Conservation (phyloP, 2,329 filamentous ascomycete species). For the Dactylellina parvicollis region DNA sequence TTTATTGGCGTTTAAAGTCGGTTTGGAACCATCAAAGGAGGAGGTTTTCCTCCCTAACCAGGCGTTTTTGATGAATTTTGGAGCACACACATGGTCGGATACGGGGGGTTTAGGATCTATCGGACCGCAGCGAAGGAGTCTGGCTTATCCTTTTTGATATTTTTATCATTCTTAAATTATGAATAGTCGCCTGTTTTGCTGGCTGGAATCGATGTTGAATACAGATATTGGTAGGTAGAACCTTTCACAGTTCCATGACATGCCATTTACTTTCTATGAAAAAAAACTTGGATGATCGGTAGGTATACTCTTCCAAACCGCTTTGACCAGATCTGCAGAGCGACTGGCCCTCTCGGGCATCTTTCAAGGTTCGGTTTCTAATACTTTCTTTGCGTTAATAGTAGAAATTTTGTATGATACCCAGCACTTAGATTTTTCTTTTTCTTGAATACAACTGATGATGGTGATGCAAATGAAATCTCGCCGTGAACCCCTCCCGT, state of each 20-base stretch:
- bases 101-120: not conserved
- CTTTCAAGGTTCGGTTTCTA: too few relatives aligned
- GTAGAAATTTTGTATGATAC: constrained; percentile 26
- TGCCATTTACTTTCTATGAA: not conserved
- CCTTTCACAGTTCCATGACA: not conserved
- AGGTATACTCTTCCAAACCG: too few relatives aligned
- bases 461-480: not conserved
- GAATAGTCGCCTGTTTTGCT: not conserved
- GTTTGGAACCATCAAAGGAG: not conserved
- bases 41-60: too few relatives aligned
- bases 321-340: too few relatives aligned
- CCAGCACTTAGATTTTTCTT: constrained; percentile 19
- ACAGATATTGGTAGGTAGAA: constrained; percentile 35
- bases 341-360: too few relatives aligned
- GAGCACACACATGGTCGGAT: too few relatives aligned
- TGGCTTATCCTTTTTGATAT: constrained; percentile 13
- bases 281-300: not conserved
- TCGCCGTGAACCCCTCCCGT: not conserved
- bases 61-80: constrained; percentile 2
- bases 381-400: not conserved
- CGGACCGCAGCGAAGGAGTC: constrained; percentile 3
- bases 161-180: constrained; percentile 1
- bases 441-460: constrained; percentile 2
- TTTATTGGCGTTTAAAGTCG: not conserved
- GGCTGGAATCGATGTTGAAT: not conserved